A percentile compares a stretch with the other conserved stretches of the same genome.
Evolutionary conservation across 164 flowering plant genomes (phyloP).

Genomic region (Aristolochia contorta): DNA sequence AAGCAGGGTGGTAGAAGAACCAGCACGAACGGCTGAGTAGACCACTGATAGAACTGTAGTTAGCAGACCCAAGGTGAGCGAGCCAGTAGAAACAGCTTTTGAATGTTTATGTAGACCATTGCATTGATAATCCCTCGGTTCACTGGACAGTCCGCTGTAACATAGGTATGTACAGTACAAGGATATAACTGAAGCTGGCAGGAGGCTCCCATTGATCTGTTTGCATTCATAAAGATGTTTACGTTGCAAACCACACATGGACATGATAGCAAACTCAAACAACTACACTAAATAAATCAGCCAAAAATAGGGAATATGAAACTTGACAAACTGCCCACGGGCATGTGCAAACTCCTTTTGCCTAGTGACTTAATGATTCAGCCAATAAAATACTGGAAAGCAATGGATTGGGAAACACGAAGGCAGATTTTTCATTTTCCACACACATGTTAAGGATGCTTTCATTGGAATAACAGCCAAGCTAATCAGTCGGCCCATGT

Average conservation of each 20-base stretch:
- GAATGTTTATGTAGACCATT: conserved; percentile 94
- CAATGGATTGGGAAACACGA: too few relatives aligned
- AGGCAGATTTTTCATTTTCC: too few relatives aligned
- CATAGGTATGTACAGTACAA: conserved; percentile 91
- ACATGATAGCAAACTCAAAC: too few relatives aligned
- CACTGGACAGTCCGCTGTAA: conserved; percentile 90
- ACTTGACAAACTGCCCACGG: too few relatives aligned
- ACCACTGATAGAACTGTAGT: conserved; percentile 91
- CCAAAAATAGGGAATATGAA: background rate
- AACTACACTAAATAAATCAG: background rate
- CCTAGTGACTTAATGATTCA: too few relatives aligned
- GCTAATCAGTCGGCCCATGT: too few relatives aligned
- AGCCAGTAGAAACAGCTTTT: conserved; percentile 73
- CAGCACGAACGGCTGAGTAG: conserved; percentile 99
- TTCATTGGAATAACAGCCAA: too few relatives aligned
- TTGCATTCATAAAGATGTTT: background rate
- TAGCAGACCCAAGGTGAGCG: conserved; percentile 70
- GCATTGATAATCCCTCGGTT: conserved; percentile 92
- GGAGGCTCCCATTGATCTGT: conserved; percentile 83
- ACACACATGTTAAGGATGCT: too few relatives aligned
- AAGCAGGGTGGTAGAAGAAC: conserved; percentile 84
- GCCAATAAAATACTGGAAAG: too few relatives aligned
- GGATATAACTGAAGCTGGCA: conserved; percentile 88
- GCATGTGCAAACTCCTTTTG: too few relatives aligned
- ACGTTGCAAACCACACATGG: too few relatives aligned